Percentiles rank a stretch among this genome's conserved stretches.
These are phyloP conservation scores for Brassica napus DNA, from an alignment of 345 rosid species.

Conservation along the genomic window DNA sequence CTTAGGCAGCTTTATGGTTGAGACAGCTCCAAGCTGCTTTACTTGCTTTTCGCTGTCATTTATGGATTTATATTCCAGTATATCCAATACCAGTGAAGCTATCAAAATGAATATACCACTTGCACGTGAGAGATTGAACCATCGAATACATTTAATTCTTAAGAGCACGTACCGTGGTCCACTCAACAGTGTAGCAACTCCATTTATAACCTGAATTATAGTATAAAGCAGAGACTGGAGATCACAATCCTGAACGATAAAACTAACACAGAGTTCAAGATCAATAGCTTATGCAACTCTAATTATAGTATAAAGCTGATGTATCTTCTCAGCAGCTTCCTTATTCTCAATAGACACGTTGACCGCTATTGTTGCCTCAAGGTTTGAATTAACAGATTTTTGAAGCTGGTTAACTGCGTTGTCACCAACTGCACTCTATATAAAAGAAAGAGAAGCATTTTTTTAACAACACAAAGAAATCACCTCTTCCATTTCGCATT, in stretches of 20 bases:
- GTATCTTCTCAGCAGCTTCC: too few species aligned
- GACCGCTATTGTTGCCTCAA: too few species aligned
- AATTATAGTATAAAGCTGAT: conserved; percentile 48
- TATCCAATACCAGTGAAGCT: neutral
- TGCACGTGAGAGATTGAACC: neutral
- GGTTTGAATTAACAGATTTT: too few species aligned
- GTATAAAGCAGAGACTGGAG: too few species aligned
- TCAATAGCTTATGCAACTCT: too few species aligned
- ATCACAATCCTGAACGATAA: too few species aligned
- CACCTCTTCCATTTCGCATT: neutral
- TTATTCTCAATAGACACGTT: too few species aligned
- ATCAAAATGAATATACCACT: neutral
- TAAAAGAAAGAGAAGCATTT: neutral
- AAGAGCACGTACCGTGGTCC: conserved; percentile 65
- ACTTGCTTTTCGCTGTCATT: neutral
- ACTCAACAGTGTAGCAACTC: conserved; percentile 68
- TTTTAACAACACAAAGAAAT: neutral
- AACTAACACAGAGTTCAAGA: too few species aligned
- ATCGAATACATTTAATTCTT: neutral
- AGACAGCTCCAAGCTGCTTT: neutral
- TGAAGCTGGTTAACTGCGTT: too few species aligned
- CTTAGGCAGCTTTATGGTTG: neutral
- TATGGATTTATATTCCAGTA: neutral
- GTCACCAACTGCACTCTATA: conserved; percentile 16
- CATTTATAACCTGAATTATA: conserved; percentile 65